Base-by-base conservation (phyloP, 768 basidiomycete species). In the Russula earlei region DNA sequence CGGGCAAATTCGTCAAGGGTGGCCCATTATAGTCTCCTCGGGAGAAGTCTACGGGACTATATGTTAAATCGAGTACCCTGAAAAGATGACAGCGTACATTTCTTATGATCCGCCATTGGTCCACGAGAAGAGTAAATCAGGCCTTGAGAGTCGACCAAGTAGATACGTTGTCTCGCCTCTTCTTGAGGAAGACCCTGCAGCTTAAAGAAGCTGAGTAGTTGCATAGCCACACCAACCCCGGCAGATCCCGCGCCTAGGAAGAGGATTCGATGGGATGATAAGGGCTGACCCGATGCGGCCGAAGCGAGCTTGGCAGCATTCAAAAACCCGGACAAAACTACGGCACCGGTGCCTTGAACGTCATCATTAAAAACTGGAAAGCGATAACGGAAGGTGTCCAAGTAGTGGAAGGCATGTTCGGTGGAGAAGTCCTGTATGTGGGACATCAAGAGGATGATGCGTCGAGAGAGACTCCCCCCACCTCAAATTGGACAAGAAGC, bases 191-290 rank as follows among this genome's bases (percentile, higher is more conserved):
- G 67, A 24, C 92, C 90, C 62, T 85, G 77, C 59, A 89, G 70
- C 36, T 80, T 89, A 76, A 93, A 92, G 78, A 93, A 95, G 68
- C 85, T 87, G 75, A 84, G 80, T 49, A 91, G 73, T 68, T 95
- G 91, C 72, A 80, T 83, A 55, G 86, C 93, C 43, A 97, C 93
- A 44, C 93, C 94, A 51, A 96, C 87, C 59, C 91, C 93, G 2
- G 91, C 89, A 24, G 85, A 87, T 5, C 94, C 94, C 4, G 93
- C 91, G 17, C 94, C 94, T 52, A 91, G 84, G 77, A 97, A 95
- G 41, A 95, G 80, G 64, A 96, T 90, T 37, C 83, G 81, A 65
- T 95, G 93, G 29, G 83, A 79, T 33, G 74, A 72, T 38, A 91
- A 72, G 8, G 86, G 77, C 8, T 72, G 70, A 5, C 84, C 84